phyloP scores from a whole-genome alignment of 2,329 filamentous ascomycete species.

The Penicillium rolfsii region DNA sequence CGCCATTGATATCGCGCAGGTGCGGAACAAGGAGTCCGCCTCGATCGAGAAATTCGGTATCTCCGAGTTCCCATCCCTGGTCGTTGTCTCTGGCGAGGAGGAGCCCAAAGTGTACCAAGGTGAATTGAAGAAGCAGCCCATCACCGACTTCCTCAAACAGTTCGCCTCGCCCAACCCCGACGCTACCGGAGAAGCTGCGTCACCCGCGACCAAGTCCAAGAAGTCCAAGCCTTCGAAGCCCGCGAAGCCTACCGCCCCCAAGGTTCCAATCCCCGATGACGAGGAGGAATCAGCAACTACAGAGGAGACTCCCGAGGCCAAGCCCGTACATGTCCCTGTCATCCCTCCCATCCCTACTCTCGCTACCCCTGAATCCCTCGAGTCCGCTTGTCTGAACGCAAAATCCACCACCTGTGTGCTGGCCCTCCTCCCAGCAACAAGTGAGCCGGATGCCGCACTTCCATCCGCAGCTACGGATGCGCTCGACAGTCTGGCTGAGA shows the following conservation, averaged over 20 bases:
- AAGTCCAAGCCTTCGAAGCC: conserved; percentile 51
- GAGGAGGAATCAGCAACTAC: conserved; percentile 29
- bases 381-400: conserved; percentile 70
- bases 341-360: conserved; percentile 69
- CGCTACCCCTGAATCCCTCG: conserved; percentile 64
- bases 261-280: conserved; percentile 52
- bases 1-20: conserved; percentile 76
- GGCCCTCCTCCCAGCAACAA: conserved; percentile 64
- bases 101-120: conserved; percentile 76
- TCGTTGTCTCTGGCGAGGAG: conserved; percentile 74
- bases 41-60: conserved; percentile 76
- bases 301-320: conserved; percentile 44
- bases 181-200: conserved; percentile 56
- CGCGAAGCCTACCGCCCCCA: conserved; percentile 51
- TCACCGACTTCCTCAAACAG: conserved; percentile 82
- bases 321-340: conserved; percentile 55
- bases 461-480: conserved; percentile 53
- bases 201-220: conserved; percentile 44
- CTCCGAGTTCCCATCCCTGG: conserved; percentile 74
- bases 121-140: conserved; percentile 79
- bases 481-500: conserved; percentile 67
- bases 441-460: conserved; percentile 55
- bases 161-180: conserved; percentile 78
- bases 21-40: conserved; percentile 76
- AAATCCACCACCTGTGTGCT: conserved; percentile 85